These are phyloP conservation scores for Drosera capensis DNA, from an alignment of 148 eudicot species.

Conservation along the genomic window DNA sequence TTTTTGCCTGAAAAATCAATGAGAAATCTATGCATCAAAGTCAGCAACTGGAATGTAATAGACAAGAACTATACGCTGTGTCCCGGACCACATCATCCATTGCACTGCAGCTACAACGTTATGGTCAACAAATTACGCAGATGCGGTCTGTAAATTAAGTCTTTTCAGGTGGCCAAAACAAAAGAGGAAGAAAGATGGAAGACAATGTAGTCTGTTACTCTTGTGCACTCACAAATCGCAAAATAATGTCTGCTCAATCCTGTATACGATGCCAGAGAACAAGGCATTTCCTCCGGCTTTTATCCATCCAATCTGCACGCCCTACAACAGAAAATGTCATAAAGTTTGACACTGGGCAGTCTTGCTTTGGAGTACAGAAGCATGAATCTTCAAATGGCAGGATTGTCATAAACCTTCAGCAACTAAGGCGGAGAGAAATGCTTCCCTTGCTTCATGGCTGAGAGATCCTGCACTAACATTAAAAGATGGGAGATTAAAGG, in stretches of 20 bases:
- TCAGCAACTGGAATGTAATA: too few relatives aligned
- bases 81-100: too few relatives aligned
- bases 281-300: slow-evolving; percentile 77
- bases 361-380: not conserved
- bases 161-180: slow-evolving; percentile 35
- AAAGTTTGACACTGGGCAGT: slow-evolving; percentile 4
- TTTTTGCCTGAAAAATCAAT: too few relatives aligned
- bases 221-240: slow-evolving; percentile 67
- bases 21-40: too few relatives aligned
- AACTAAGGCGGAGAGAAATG: slow-evolving; percentile 77
- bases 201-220: too few relatives aligned
- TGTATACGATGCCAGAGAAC: slow-evolving; percentile 94
- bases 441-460: slow-evolving; percentile 90
- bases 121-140: too few relatives aligned
- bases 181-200: too few relatives aligned
- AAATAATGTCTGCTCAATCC: slow-evolving; percentile 84
- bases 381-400: not conserved
- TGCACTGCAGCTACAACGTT: too few relatives aligned
- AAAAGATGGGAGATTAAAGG: too few relatives aligned
- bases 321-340: slow-evolving; percentile 25
- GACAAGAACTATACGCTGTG: too few relatives aligned
- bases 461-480: slow-evolving; percentile 82
- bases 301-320: slow-evolving; percentile 96
- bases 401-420: slow-evolving; percentile 44
- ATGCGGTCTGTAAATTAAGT: too few relatives aligned